Percentiles rank a stretch among this genome's conserved stretches.
phyloP scores from a whole-genome alignment of 257 asterid genomes.

The Solanum paucissectum region DNA sequence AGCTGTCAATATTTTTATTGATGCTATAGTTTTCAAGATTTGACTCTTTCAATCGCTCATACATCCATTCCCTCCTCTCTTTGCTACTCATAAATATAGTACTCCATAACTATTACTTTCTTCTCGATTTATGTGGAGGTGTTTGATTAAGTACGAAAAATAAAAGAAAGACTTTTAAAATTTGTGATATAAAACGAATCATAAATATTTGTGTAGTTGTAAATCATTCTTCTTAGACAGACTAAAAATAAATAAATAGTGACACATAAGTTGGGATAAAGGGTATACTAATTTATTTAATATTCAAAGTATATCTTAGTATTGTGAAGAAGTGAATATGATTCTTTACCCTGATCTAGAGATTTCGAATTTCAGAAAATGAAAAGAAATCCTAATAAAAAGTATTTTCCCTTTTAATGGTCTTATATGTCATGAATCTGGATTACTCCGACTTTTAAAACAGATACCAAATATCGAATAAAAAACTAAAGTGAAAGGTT shows the following conservation, averaged over 20 bases:
- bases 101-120: background rate
- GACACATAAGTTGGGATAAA: background rate
- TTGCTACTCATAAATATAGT: background rate
- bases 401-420: background rate
- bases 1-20: no score
- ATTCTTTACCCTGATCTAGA: background rate
- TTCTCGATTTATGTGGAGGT: background rate
- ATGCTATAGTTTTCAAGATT: no score
- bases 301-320: background rate
- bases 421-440: background rate
- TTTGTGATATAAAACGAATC: background rate
- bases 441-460: background rate
- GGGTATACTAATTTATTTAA: background rate
- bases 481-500: background rate
- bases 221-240: background rate
- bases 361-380: background rate
- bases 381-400: background rate
- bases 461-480: no score
- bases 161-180: background rate
- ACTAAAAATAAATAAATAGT: background rate
- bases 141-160: background rate
- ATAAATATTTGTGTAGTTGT: background rate
- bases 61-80: background rate
- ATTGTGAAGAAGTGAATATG: background rate
- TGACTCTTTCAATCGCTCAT: no score